Evolutionary conservation across 352 stramenopile genomes (phyloP).

Genomic region (Aphanomyces invadans): DNA sequence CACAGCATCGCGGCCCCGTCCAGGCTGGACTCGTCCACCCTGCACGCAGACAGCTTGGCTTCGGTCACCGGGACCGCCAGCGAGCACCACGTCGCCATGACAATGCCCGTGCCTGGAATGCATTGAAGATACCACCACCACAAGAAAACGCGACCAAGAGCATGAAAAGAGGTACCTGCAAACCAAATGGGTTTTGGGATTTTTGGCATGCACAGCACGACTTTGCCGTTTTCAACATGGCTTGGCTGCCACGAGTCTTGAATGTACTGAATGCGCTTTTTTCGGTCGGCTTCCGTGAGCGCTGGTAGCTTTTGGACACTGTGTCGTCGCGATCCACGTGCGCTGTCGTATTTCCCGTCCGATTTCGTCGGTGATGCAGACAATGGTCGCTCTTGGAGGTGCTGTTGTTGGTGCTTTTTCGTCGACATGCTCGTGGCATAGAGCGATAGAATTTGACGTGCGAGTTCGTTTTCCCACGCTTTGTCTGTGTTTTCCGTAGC

Average conservation of each 20-base stretch:
- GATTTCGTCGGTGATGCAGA: background rate
- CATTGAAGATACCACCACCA: slow-evolving; percentile 58
- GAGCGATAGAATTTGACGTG: slow-evolving; percentile 82
- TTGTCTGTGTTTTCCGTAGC: slow-evolving; percentile 63
- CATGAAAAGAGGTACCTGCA: no score
- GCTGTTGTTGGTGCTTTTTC: slow-evolving; percentile 32
- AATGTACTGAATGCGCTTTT: slow-evolving; percentile 26
- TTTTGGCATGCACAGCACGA: slow-evolving; percentile 74
- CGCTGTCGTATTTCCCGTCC: background rate
- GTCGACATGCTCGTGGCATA: slow-evolving; percentile 71
- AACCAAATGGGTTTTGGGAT: slow-evolving; percentile 75
- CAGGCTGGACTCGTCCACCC: background rate
- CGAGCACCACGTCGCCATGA: slow-evolving; percentile 77
- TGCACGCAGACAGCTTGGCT: slow-evolving; percentile 9
- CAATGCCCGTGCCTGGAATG: slow-evolving; percentile 54
- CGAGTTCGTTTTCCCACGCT: slow-evolving; percentile 87
- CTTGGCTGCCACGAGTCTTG: slow-evolving; percentile 63
- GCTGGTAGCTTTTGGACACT: background rate
- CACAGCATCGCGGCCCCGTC: slow-evolving; percentile 30
- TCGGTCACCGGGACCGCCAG: slow-evolving; percentile 36
- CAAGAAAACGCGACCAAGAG: slow-evolving; percentile 63
- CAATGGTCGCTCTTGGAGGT: background rate
- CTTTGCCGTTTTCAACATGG: slow-evolving; percentile 49
- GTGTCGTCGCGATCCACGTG: no score
- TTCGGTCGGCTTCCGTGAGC: background rate